Evolutionary conservation across 192 early-diverging fungal species (phyloP), one percentile per base, ranked within the genome.

Genomic region (Glomus cerebriforme): DNA sequence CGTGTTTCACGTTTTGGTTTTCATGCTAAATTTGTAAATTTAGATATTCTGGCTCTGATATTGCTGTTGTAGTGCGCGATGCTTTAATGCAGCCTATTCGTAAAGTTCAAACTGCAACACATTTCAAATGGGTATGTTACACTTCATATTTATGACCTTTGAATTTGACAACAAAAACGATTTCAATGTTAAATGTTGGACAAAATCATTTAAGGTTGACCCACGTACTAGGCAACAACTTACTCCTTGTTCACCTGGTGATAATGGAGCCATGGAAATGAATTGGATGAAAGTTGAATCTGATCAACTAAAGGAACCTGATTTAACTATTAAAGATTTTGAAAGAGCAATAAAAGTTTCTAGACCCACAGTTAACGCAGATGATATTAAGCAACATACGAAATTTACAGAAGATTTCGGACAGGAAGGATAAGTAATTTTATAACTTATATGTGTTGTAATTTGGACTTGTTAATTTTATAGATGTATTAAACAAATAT

Each of bases 51-150:
- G 96, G 97, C 22, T 99, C 96, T 7, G 96, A 99, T 91, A 95
- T 99, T 75, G 93, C 94, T 7, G 92, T 96, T 39, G 90, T 96
- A 24, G 98, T 98, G 13, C 88, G 96, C 5, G 98, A 99, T 84
- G 98, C 98, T 9, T 85, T 99, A 80, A 98, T 98, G 96, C 93
- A 96, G 87, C 98, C 97, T 10, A 92, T 99, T 49, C 90, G 97
- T 35, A 98, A 98, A 82, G 96, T 99, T 5, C 98, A 98, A 83
- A 84, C 88, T 73, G 94, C 96, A 34, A 98, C 95, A 39, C 96
- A 97, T 82, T 98, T 97, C 83, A 94, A 94, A 84, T 85, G 88
- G 81, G 93, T 92, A 80, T 59, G 76, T 54, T 47, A 62, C 32
- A 12, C 19, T 24, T 59, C 15, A 6, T n/a, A 15, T 26, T 39